Percentiles rank a stretch among this genome's conserved stretches.
phyloP scores from a whole-genome alignment of 129 eudicot species.

The Heracleum sosnowskyi region DNA sequence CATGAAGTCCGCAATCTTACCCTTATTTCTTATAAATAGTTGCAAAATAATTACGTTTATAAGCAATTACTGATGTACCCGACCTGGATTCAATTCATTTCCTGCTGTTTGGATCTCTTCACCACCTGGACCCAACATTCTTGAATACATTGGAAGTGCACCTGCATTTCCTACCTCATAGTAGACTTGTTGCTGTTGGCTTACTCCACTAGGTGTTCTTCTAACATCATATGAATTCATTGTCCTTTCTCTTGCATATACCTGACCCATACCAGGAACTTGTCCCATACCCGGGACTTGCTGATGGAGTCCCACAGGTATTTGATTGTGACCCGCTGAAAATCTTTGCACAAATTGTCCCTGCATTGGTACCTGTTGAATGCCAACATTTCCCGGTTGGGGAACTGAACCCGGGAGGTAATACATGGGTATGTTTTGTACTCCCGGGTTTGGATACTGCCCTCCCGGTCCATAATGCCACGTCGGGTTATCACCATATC shows the following conservation, averaged over 20 bases:
- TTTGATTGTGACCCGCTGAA: constrained; percentile 46
- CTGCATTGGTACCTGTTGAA: constrained; percentile 35
- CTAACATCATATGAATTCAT: constrained; percentile 37
- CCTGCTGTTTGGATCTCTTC: constrained; percentile 51
- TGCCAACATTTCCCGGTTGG: constrained; percentile 29
- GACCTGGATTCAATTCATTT: constrained; percentile 34
- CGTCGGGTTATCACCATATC: constrained; percentile 33
- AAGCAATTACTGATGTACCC: constrained; percentile 29
- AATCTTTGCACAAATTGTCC: constrained; percentile 48
- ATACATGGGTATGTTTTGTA: constrained; percentile 49
- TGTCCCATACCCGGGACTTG: constrained; percentile 37
- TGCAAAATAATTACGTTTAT: neutral
- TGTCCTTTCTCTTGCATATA: constrained; percentile 49
- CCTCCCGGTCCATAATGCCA: constrained; percentile 36
- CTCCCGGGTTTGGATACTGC: constrained; percentile 31
- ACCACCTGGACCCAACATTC: constrained; percentile 45
- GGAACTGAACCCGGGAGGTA: constrained; percentile 49
- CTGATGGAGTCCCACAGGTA: constrained; percentile 36
- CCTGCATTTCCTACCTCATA: constrained; percentile 60
- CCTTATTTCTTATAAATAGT: neutral
- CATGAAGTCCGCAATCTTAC: neutral
- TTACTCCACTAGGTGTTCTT: constrained; percentile 37
- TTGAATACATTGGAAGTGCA: constrained; percentile 46
- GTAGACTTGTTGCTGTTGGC: constrained; percentile 34
- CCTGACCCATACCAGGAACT: constrained; percentile 39